Evolutionary conservation across 805 yeast species (phyloP), one percentile per base, ranked within the genome.

Genomic region (Wickerhamiella parazyma): DNA sequence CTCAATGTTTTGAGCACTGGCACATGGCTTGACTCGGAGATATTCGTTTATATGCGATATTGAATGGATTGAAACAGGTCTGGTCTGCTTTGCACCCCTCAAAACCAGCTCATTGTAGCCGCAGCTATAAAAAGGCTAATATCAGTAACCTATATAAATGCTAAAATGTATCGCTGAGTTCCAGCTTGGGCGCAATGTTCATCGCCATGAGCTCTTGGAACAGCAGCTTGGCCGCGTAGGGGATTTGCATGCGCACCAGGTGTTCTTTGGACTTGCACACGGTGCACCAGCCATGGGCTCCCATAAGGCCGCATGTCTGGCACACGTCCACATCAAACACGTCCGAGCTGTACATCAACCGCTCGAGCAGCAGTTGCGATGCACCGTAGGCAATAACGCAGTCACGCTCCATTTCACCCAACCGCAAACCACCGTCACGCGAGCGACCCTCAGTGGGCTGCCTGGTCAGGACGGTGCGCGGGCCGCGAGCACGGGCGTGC

Each of bases 401-500:
- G 69, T 91, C 98, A 66, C 98, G 81, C 64, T 91, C 98, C 98
- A 91, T 91, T 68, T 91, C 98, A 57, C 98, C 98, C 62, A 91
- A 73, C 70, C 98, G 80, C 61, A 91, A 73, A 60, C 98, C 98
- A 75, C 98, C 98, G 64, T 91, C 98, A 64, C 98, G 76, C 2
- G 96, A 85, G 64, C 98, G 76, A 72, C 98, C 98, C 64, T 91
- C 98, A 0, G 97, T 89, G 14, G 97, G 98, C 65, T 91, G 98
- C 64, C 98, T 78, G 8, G 98, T 91, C 47, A 91, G 70, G 10
- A 91, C 97, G 0, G 98, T 98, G 55, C 97, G 76, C 45, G 98
- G 98, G 42, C 98, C 98, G 62, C 98, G 77, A 2, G 98, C 96
- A 71, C 98, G 82, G 1, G 98, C 98, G 59, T 91, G 98, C 98